phyloP scores from a whole-genome alignment of 2,329 filamentous ascomycete genomes.

The Monosporascus sp. region DNA sequence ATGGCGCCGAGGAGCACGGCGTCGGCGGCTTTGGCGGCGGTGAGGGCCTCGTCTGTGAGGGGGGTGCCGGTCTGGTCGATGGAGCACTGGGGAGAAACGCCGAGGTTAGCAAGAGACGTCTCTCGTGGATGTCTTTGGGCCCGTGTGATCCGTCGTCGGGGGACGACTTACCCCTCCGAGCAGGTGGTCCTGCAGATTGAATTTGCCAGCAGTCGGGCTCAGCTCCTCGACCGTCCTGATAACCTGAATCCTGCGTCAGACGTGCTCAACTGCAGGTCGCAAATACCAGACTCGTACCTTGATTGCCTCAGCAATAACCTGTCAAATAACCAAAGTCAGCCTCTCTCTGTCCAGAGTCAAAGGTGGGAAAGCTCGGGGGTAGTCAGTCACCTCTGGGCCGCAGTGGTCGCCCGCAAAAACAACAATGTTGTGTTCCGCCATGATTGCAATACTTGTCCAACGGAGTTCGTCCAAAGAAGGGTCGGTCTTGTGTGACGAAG shows the following conservation, averaged over 20 bases:
- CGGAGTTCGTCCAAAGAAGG: not conserved
- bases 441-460: slow-evolving; percentile 28
- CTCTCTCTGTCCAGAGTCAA: not conserved
- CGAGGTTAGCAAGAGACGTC: not conserved
- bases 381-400: slow-evolving; percentile 64
- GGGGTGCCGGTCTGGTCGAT: slow-evolving; percentile 77
- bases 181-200: slow-evolving; percentile 86
- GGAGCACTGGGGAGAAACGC: slow-evolving; percentile 56
- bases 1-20: slow-evolving; percentile 90
- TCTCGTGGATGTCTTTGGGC: too few relatives aligned
- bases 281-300: slow-evolving; percentile 53
- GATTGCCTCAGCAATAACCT: slow-evolving; percentile 76
- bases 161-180: slow-evolving; percentile 62
- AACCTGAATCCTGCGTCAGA: slow-evolving; percentile 36
- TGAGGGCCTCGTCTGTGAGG: slow-evolving; percentile 76
- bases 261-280: not conserved
- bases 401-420: slow-evolving; percentile 81
- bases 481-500: not conserved
- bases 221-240: slow-evolving; percentile 72
- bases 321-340: slow-evolving; percentile 1
- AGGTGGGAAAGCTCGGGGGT: slow-evolving; percentile 14
- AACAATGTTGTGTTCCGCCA: slow-evolving; percentile 71
- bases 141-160: not conserved
- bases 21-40: slow-evolving; percentile 77
- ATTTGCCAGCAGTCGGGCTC: slow-evolving; percentile 63